Conservation (phyloP, 495 filamentous ascomycete species). For the Talaromyces trachyspermus region DNA sequence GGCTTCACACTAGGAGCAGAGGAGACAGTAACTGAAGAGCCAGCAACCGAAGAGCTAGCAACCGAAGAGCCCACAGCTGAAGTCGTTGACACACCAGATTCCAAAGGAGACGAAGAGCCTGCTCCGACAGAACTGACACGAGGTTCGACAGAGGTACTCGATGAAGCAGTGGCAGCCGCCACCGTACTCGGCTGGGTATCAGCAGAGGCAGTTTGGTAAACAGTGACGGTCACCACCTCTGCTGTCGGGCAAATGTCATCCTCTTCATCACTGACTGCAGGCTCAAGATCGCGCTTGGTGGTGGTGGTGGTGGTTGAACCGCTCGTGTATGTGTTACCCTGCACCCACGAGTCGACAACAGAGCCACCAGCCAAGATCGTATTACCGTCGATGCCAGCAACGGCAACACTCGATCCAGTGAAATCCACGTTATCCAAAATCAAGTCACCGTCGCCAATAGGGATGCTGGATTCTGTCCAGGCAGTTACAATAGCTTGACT, state of each 20-base stretch:
- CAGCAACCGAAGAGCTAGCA: constrained; percentile 1
- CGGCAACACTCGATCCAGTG: constrained; percentile 44
- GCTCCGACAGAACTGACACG: not conserved
- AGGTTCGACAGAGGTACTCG: not conserved
- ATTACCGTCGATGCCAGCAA: constrained; percentile 43
- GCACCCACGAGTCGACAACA: constrained; percentile 62
- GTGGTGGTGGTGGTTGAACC: constrained; percentile 16
- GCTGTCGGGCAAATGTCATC: constrained; percentile 51
- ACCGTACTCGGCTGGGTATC: not conserved
- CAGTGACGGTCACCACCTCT: constrained; percentile 3
- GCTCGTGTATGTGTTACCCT: constrained; percentile 62
- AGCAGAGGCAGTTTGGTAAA: constrained; percentile 1
- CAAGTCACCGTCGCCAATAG: constrained; percentile 66
- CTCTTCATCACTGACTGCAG: constrained; percentile 6
- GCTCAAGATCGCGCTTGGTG: constrained; percentile 3
- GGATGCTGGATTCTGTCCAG: constrained; percentile 50
- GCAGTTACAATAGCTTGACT: constrained; percentile 66
- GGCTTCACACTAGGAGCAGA: not conserved
- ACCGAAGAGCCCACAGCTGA: not conserved
- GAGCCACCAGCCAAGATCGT: constrained; percentile 64
- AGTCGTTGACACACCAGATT: not conserved
- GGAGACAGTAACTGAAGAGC: constrained; percentile 3
- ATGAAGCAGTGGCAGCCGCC: not conserved
- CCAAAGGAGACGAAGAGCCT: not conserved
- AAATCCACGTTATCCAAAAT: constrained; percentile 86